Base-by-base conservation (phyloP, 129 eudicot species). In the Artemisia argyi region DNA sequence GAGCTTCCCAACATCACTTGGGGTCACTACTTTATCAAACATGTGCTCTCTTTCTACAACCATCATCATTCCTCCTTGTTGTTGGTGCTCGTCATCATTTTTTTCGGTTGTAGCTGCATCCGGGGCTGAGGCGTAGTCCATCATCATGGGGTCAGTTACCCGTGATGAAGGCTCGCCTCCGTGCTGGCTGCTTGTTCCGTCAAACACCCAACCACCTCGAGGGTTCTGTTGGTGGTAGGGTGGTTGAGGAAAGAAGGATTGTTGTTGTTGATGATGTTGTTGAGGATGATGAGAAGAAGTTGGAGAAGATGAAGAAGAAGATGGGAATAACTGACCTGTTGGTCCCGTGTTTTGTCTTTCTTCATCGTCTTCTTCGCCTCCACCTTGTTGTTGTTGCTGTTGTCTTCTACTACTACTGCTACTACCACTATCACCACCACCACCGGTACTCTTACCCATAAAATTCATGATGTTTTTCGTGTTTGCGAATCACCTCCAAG, bases 1-100 rank as follows among this genome's bases (percentile, higher is more conserved):
- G 61, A 93, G 87, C 83, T 93, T 93, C 1, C 98, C 98, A 5
- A 93, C 98, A 44, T 93, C 98, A 68, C 98, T 93, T 2, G 98
- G 98, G 0, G 98, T 93, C 51, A 93, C 97, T 12, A 87, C 97
- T 73, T 93, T 93, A 62, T 93, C 97, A 60, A 93, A 93, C 98
- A 93, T 93, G 68, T 89, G 97, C 71, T 93, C 98, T 48, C 79
- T 85, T 77, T 87, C 90, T 48, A 86, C 83, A 57, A 81, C 82
- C 80, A 52, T 65, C 65, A 63, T 68, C 74, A 11, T 80, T 67
- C 76, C 71, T 14, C 67, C 60, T 47, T 59, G 67, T 24, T 70
- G 66, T 54, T 53, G 48, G 10, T 74, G 42, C 0, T 65, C 68
- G 6, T 69, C 77, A n/a, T 28, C 74, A 10, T 26, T 17, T 7